A percentile compares a stretch with the other conserved stretches of the same genome.
phyloP scores from a whole-genome alignment of 2,329 filamentous ascomycete genomes.

The Penicillium sp. region DNA sequence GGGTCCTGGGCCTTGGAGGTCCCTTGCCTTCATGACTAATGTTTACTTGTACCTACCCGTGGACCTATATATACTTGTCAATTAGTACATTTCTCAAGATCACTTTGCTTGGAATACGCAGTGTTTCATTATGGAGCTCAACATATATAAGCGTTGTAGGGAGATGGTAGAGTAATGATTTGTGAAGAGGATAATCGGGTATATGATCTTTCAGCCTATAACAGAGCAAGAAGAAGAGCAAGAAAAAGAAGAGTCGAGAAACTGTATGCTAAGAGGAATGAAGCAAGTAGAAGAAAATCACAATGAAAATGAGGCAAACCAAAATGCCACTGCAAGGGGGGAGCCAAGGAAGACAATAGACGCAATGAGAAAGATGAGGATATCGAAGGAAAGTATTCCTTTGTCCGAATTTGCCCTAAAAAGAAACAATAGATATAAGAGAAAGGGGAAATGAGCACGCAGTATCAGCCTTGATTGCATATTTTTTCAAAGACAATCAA shows the following conservation, averaged over 20 bases:
- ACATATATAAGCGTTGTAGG: not conserved
- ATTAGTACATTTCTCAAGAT: not conserved
- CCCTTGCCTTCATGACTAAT: not conserved
- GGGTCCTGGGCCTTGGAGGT: too few relatives aligned
- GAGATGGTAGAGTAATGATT: not conserved
- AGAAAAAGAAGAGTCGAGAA: not conserved
- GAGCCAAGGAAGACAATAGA: not conserved
- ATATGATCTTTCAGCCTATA: conserved; percentile 20
- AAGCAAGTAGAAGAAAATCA: conserved; percentile 1
- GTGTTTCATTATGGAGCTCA: not conserved
- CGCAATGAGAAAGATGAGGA: not conserved
- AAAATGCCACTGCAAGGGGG: not conserved
- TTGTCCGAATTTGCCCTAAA: not conserved
- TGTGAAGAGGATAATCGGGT: conserved; percentile 10
- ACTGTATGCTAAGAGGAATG: conserved; percentile 1
- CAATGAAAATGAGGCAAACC: conserved; percentile 6
- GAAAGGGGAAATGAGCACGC: not conserved
- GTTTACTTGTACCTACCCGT: not conserved
- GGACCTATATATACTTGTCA: not conserved
- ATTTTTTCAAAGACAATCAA: not conserved
- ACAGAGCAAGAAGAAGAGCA: conserved; percentile 1
- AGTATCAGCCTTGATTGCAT: not conserved
- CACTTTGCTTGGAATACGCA: not conserved
- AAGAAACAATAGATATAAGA: not conserved
- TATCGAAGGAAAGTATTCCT: not conserved